phyloP scores from a whole-genome alignment of 73 alveolate genomes.

The Blepharisma japonicum region DNA sequence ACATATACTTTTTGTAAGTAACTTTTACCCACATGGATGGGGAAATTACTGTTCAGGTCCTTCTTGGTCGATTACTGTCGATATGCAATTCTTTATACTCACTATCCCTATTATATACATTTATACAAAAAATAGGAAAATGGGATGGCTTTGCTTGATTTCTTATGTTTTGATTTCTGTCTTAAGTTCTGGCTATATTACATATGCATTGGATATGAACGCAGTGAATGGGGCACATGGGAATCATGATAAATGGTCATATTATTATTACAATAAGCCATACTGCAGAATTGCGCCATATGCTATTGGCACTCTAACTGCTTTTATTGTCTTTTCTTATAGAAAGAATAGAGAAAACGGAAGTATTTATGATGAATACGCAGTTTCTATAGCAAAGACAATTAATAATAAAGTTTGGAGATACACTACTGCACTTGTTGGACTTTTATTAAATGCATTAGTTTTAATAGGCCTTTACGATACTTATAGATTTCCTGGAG shows the following conservation, averaged over 20 bases:
- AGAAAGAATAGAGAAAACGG: background rate
- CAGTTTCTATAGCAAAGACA: background rate
- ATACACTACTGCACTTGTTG: background rate
- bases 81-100: constrained; percentile 43
- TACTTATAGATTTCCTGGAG: background rate
- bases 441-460: background rate
- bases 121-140: background rate
- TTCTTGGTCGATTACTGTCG: constrained; percentile 58
- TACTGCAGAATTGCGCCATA: constrained; percentile 46
- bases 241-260: background rate
- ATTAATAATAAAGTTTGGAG: background rate
- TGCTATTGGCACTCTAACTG: constrained; percentile 31
- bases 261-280: constrained; percentile 39
- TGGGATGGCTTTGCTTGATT: constrained; percentile 2
- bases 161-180: background rate
- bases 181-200: too few relatives aligned
- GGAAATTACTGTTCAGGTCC: constrained; percentile 52
- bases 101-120: constrained; percentile 5
- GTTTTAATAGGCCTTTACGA: background rate
- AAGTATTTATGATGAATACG: background rate
- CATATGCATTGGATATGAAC: too few relatives aligned
- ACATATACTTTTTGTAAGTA: constrained; percentile 45
- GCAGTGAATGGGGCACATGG: background rate
- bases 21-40: constrained; percentile 47
- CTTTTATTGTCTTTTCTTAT: background rate